phyloP scores from a whole-genome alignment of 2,329 filamentous ascomycete genomes.

The Fusarium floridanum region DNA sequence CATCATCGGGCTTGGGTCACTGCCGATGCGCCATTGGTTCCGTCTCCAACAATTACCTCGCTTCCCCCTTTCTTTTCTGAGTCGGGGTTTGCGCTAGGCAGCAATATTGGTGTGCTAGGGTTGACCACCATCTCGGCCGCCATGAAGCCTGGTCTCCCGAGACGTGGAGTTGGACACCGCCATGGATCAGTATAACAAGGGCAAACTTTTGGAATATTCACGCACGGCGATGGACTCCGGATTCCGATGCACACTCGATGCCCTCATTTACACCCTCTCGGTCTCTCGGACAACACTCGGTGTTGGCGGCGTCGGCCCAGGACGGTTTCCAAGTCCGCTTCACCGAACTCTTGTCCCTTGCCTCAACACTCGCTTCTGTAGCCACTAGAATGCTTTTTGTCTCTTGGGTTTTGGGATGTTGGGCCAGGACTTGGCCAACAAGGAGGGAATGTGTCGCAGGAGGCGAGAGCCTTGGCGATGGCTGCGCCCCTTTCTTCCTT shows the following conservation, averaged over 20 bases:
- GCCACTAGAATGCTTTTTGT: conserved; percentile 52
- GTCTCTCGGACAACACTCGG: conserved; percentile 37
- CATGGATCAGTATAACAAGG: conserved; percentile 60
- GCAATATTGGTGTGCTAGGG: conserved; percentile 55
- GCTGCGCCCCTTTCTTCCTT: conserved; percentile 38
- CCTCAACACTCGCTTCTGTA: conserved; percentile 57
- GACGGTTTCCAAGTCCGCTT: conserved; percentile 60
- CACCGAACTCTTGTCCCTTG: conserved; percentile 43
- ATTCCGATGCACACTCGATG: conserved; percentile 46
- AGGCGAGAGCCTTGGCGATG: conserved; percentile 48
- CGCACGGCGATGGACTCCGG: conserved; percentile 53
- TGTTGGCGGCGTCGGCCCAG: conserved; percentile 55
- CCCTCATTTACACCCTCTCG: conserved; percentile 27
- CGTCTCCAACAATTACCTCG: conserved; percentile 72
- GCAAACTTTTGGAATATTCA: conserved; percentile 55
- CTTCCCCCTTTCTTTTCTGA: conserved; percentile 61
- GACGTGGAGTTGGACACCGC: conserved; percentile 63
- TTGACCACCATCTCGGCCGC: conserved; percentile 63
- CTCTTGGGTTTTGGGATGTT: conserved; percentile 20
- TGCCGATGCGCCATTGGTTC: conserved; percentile 74
- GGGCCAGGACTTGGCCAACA: conserved; percentile 59
- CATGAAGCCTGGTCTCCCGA: conserved; percentile 66
- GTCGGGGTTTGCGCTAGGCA: conserved; percentile 62
- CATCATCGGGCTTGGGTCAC: conserved; percentile 72
- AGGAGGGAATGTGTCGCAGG: conserved; percentile 63